Evolutionary conservation across 345 rosid species (phyloP), one percentile per base, ranked within the genome.

Genomic region (Clausena lansium): DNA sequence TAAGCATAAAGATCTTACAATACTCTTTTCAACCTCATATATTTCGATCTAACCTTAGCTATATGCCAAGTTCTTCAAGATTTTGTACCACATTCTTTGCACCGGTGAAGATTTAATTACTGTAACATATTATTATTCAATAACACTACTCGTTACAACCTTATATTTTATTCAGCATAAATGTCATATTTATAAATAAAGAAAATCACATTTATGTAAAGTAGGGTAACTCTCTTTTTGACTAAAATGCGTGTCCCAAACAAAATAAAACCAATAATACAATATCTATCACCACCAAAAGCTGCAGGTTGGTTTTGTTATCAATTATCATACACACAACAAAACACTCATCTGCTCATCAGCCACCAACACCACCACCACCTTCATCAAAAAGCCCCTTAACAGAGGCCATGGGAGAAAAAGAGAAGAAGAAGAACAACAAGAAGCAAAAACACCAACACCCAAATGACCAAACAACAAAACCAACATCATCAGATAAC

Each of bases 361-460:
- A 52, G 57, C 77, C 70, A 45, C 58, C 25, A 22, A 33, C 22
- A 65, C 32, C 60, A 9, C 28, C 76, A 71, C 63, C 70, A 25
- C 72, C 81, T 32, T 35, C 55, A 64, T 36, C 73, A 36, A 41
- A 62, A 15, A 58, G 8, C 70, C 41, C 45, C 52, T 25, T 63
- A 5, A 13, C 22, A 15, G n/a, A 52, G 54, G 1, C 83, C 82
- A 93, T 91, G 96, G 94, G 74, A 81, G 92, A 83, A 41, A 89
- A 89, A 72, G 89, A 88, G 79, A 85, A 86, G 89, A 89, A 89
- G 71, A 83, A 88, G 76, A 70, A 83, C 54, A 87, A 86, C 81
- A 95, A 92, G 89, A 96, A 93, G 90, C 92, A 86, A 33, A 89
- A 87, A 62, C 90, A 92, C 73, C 85, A 86, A 24, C 96, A 92